phyloP scores from a whole-genome alignment of 305 asterid genomes.

The Fraxinus albicans region DNA sequence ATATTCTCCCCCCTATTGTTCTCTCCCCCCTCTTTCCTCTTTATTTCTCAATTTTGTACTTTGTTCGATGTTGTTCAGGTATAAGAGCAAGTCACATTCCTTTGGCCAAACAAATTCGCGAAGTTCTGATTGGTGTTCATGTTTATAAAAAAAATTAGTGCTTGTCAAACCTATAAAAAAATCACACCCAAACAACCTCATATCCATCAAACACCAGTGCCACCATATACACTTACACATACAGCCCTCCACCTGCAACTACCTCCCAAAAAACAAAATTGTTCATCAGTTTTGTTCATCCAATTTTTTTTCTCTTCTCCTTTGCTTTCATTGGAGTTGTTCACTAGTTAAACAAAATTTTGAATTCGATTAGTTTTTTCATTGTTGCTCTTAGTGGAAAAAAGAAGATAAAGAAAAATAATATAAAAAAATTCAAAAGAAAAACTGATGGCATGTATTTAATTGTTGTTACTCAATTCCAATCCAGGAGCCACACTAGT shows the following conservation, averaged over 20 bases:
- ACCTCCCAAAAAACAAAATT: background rate
- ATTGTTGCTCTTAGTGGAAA: background rate
- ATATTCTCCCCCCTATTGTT: background rate
- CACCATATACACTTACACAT: background rate
- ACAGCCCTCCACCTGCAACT: background rate
- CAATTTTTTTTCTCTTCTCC: background rate
- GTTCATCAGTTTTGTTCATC: background rate
- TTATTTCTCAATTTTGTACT: background rate
- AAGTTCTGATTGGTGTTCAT: background rate
- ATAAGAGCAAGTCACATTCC: background rate
- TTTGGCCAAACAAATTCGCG: background rate
- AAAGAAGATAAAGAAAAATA: background rate
- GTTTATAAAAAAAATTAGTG: background rate
- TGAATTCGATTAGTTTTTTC: background rate
- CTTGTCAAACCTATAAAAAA: background rate
- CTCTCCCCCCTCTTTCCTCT: background rate
- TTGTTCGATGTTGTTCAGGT: background rate
- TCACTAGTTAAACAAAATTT: background rate
- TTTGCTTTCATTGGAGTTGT: background rate
- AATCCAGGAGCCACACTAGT: background rate
- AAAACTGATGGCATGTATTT: background rate
- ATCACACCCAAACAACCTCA: background rate
- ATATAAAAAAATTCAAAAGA: background rate
- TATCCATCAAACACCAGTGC: background rate
- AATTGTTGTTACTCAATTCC: background rate